Conservation (phyloP, 345 rosid genomes). For the Barbarea vulgaris region DNA sequence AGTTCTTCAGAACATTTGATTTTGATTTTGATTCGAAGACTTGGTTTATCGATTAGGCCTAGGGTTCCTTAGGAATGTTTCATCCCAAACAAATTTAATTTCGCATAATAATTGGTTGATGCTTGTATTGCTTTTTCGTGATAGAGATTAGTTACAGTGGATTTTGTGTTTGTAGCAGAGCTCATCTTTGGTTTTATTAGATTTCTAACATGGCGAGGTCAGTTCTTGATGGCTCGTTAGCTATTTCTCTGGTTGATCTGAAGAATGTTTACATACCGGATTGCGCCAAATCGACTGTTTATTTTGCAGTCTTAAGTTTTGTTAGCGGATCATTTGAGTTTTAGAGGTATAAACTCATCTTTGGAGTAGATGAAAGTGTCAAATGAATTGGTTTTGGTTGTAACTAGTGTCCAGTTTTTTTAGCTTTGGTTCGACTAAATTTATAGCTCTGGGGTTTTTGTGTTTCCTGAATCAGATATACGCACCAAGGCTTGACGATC, state of each 20-base stretch:
- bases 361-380: neutral
- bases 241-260: neutral
- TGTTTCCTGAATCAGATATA: constrained; percentile 56
- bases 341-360: constrained; percentile 1
- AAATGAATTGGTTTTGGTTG: constrained; percentile 15
- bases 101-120: neutral
- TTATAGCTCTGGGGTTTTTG: neutral
- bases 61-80: constrained; percentile 35
- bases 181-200: constrained; percentile 11
- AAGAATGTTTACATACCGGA: neutral
- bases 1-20: constrained; percentile 10
- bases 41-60: constrained; percentile 7
- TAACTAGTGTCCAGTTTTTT: neutral
- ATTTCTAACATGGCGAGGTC: neutral
- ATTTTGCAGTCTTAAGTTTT: neutral
- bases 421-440: neutral
- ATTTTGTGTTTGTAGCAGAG: neutral
- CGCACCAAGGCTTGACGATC: constrained; percentile 79
- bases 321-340: neutral
- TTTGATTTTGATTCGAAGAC: constrained; percentile 2
- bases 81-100: neutral
- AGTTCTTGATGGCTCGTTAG: neutral
- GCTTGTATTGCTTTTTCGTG: neutral
- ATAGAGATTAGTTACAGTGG: neutral
- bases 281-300: neutral